phyloP scores from a whole-genome alignment of 202 grass and related monocot genomes.

The Miscanthus sacchariflorus region DNA sequence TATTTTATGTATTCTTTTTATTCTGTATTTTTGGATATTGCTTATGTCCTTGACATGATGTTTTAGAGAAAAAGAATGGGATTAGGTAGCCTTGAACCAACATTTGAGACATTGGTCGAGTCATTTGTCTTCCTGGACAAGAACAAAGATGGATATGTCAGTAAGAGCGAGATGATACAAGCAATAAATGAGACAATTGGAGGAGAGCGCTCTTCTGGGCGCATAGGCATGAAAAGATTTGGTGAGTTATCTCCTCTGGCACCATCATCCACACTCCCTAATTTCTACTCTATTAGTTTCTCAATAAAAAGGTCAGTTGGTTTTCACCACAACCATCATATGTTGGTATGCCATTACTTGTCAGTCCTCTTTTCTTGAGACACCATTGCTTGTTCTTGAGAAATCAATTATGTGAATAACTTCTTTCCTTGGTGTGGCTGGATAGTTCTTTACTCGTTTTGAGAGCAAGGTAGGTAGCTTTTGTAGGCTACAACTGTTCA shows the following conservation, averaged over 20 bases:
- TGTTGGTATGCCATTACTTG: background rate
- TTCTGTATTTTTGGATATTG: background rate
- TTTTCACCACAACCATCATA: too few relatives aligned
- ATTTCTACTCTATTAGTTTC: slow-evolving; percentile 28
- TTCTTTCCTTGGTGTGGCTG: background rate
- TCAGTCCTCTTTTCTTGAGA: background rate
- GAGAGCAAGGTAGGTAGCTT: background rate
- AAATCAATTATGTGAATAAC: background rate
- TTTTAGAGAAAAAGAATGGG: slow-evolving; percentile 89
- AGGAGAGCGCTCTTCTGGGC: slow-evolving; percentile 96
- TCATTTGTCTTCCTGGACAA: slow-evolving; percentile 98
- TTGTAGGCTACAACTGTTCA: background rate
- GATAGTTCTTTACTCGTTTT: background rate
- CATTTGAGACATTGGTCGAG: slow-evolving; percentile 90
- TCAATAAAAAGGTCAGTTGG: background rate
- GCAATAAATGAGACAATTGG: slow-evolving; percentile 91
- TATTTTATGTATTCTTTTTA: background rate
- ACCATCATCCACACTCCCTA: slow-evolving; percentile 1
- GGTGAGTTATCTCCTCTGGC: slow-evolving; percentile 62
- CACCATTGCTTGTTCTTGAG: background rate
- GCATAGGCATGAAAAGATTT: slow-evolving; percentile 97
- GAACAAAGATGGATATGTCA: slow-evolving; percentile 99
- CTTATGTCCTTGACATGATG: slow-evolving; percentile 61
- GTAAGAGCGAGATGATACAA: slow-evolving; percentile 93
- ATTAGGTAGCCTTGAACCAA: slow-evolving; percentile 78